Percentiles rank a stretch among this genome's conserved stretches.
These are phyloP conservation scores for Lepiota venenata DNA, from an alignment of 768 basidiomycete genomes.

Conservation along the genomic window DNA sequence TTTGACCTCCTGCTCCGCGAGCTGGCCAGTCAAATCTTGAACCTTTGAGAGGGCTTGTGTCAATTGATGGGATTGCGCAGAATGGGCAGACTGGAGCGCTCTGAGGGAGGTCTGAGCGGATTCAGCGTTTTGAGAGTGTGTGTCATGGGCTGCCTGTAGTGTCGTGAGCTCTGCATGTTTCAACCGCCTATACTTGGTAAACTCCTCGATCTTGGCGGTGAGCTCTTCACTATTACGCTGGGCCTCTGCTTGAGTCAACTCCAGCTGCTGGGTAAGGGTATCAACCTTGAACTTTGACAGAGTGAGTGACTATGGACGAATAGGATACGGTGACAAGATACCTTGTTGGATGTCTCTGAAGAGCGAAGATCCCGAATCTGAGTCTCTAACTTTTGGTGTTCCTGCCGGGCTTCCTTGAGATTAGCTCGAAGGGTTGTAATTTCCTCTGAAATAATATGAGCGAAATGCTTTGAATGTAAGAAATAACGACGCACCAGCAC, in stretches of 20 bases:
- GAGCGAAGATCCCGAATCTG: slow-evolving; percentile 74
- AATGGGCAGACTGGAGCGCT: slow-evolving; percentile 68
- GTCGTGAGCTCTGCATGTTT: slow-evolving; percentile 77
- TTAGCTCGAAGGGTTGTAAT: slow-evolving; percentile 62
- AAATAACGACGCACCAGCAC: slow-evolving; percentile 60
- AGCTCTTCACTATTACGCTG: slow-evolving; percentile 71
- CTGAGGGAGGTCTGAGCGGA: slow-evolving; percentile 68
- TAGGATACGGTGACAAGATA: slow-evolving; percentile 23
- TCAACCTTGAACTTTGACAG: slow-evolving; percentile 76
- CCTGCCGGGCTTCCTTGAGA: slow-evolving; percentile 74
- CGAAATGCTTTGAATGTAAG: slow-evolving; percentile 2
- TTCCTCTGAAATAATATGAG: slow-evolving; percentile 49
- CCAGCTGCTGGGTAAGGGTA: slow-evolving; percentile 76
- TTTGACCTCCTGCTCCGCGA: slow-evolving; percentile 83
- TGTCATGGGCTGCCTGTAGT: slow-evolving; percentile 76
- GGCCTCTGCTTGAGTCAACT: slow-evolving; percentile 73
- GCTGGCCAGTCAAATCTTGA: slow-evolving; percentile 69
- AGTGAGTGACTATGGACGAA: not conserved
- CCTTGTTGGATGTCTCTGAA: slow-evolving; percentile 73
- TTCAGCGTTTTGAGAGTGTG: slow-evolving; percentile 62
- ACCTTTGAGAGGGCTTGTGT: slow-evolving; percentile 73
- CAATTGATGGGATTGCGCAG: slow-evolving; percentile 69
- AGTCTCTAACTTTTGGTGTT: slow-evolving; percentile 62
- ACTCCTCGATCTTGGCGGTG: slow-evolving; percentile 73
- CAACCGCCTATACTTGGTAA: slow-evolving; percentile 73